phyloP scores from a whole-genome alignment of 306 rosid genomes.

The Begonia masoniana region DNA sequence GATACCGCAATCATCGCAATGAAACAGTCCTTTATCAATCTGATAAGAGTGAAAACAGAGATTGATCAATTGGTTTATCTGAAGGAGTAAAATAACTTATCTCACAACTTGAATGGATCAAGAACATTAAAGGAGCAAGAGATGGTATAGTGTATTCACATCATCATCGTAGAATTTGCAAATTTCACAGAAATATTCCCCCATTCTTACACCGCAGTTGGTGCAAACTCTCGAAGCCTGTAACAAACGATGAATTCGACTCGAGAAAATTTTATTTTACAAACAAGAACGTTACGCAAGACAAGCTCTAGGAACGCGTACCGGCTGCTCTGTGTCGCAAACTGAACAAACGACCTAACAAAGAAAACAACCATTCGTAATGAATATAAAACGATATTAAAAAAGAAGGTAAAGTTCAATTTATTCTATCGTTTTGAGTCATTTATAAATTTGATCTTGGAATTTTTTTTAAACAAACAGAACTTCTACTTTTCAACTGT shows the following conservation, averaged over 20 bases:
- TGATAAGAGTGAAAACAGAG: conserved; percentile 19
- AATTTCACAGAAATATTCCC: conserved; percentile 80
- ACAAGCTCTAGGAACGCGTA: conserved; percentile 14
- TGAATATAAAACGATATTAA: no score
- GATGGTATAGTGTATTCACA: conserved; percentile 25
- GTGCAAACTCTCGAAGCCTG: conserved; percentile 83
- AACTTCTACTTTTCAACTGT: neutral
- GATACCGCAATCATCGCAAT: conserved; percentile 93
- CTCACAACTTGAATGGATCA: neutral
- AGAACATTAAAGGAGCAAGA: conserved; percentile 6
- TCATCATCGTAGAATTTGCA: conserved; percentile 92
- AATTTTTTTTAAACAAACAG: no score
- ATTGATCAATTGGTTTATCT: conserved; percentile 5
- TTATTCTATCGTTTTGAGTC: conserved; percentile 3
- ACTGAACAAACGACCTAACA: conserved; percentile 81
- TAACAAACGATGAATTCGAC: conserved; percentile 3
- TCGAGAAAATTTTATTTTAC: neutral
- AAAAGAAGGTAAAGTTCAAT: no score
- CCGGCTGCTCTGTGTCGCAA: conserved; percentile 97
- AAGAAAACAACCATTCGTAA: no score
- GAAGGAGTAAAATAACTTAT: neutral
- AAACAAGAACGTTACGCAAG: neutral
- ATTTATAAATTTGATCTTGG: neutral
- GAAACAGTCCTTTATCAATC: conserved; percentile 68
- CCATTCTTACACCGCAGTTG: conserved; percentile 88